Conservation (phyloP, 768 basidiomycete species). For the Amylocystis lapponica region DNA sequence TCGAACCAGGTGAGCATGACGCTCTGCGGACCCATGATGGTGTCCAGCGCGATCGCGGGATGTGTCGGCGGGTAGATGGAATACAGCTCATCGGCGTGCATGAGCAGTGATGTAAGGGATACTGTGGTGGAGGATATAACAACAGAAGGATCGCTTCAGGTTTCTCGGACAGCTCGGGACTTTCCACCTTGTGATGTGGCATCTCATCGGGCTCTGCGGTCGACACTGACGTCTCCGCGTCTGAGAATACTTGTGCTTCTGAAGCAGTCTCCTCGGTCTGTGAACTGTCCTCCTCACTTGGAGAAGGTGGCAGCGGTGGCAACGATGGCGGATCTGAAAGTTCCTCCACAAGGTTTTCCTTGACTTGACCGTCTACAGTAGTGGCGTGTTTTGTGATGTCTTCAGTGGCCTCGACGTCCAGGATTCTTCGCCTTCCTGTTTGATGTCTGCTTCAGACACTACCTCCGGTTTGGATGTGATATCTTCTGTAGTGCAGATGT, state of each 20-base stretch:
- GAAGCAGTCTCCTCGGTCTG: too few relatives aligned
- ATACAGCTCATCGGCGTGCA: slow-evolving; percentile 53
- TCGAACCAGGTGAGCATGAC: slow-evolving; percentile 73
- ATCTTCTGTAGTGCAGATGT: too few relatives aligned
- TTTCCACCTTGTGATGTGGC: too few relatives aligned
- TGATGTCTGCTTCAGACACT: not conserved
- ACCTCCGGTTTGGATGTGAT: not conserved
- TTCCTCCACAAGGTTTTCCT: too few relatives aligned
- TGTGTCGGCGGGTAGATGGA: slow-evolving; percentile 55
- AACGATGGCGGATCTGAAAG: too few relatives aligned
- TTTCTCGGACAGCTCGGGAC: not conserved
- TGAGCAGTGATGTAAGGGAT: slow-evolving; percentile 46
- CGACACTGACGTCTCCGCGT: too few relatives aligned
- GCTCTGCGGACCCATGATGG: slow-evolving; percentile 76
- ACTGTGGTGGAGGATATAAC: slow-evolving; percentile 13
- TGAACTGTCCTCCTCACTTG: too few relatives aligned
- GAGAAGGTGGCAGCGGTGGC: too few relatives aligned
- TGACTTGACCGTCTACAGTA: too few relatives aligned
- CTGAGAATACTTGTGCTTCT: too few relatives aligned
- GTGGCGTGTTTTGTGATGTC: not conserved
- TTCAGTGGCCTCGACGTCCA: not conserved
- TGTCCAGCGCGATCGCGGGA: slow-evolving; percentile 43
- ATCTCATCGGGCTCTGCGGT: not conserved
- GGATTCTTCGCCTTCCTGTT: not conserved
- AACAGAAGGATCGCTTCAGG: slow-evolving; percentile 1